Evolutionary conservation across 352 stramenopile genomes (phyloP), one percentile per base, ranked within the genome.

Genomic region (Blastocystis hominis): DNA sequence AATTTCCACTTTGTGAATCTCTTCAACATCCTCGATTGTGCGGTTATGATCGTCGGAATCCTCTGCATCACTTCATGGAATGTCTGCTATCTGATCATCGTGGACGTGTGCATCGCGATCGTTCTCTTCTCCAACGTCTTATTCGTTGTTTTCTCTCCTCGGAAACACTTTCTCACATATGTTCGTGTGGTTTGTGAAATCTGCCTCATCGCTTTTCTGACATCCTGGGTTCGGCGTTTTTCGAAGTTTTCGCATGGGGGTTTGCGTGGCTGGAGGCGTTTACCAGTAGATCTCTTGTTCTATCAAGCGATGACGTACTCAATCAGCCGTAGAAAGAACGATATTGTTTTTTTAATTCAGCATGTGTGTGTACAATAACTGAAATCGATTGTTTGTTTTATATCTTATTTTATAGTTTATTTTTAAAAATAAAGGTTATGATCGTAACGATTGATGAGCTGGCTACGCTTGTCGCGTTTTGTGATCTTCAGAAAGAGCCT

Each of bases 241-340:
- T 42, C 44, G 30, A 24, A 15, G 3, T 64, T 66, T 30, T 66
- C 72, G 20, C 53, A 84, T 4, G 55, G 62, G 17, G 72, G 72
- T 68, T 24, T 2, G 10, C 30, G 20, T 36, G 4, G 30, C 3
- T 46, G n/a, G 50, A 17, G 6, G n/a, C 3, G 38, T 42, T 66
- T 13, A 46, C 13, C 1, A 5, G 56, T 50, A 84, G 72, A 84
- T 15, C 44, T 84, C 10, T 40, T 50, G 20, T 84, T 84, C 44
- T 84, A 68, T 15, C 72, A 84, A 53, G 55, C 72, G 9, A 84
- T 84, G 72, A 84, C 72, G 10, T 84, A 69, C 46, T 84, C 72
- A 34, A 84, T 84, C 55, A 59, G 46, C 9, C 72, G 72, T 2
- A 24, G 30, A 13, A 20, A 66, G 1, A 17, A 64, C 0, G 72